Base-by-base conservation (phyloP, 2,329 filamentous ascomycete species). In the Tolypocladium sp. region DNA sequence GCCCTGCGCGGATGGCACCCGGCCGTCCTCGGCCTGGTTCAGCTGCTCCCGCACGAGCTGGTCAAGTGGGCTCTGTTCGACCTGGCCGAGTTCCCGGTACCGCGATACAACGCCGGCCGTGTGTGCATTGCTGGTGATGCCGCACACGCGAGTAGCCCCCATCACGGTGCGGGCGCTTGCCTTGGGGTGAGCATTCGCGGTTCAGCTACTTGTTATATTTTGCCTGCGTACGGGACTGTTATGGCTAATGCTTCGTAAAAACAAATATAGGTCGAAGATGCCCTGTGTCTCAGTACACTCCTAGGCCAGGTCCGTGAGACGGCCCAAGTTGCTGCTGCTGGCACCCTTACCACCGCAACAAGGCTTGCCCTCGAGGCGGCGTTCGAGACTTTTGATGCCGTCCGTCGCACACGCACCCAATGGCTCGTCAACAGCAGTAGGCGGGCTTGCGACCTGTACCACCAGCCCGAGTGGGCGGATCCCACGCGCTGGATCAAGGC, bases 81-180 rank as follows among this genome's bases (percentile, higher is more conserved):
- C 55, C 68, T 79, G 0, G 74, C 72, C 37, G 70, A 77, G 25
- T 65, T 76, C 49, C 77, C 76, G 0, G 68, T 79, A 0, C 73
- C 73, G 1, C 66, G 66, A 17, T 82, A 76, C 51, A 74, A 72
- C 63, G 73, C 73, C 35, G 74, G 73, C 8, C 71, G 76, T 0
- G 65, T 81, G 33, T 78, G 75, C 41, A 74, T 87, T 2, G 69
- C 84, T 0, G 85, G 85, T 15, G 85, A 88, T 65, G 83, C 85
- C 0, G 85, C 85, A 0, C 85, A 88, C 66, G 83, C 84, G 0
- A 81, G 81, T 46, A 81, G 83, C 0, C 85, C 85, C 0, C 80
- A 83, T 46, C 80, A 84, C 49, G 84, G 83, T 0, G 78, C 83
- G 1, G 84, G 84, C 2, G 79, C 81, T 0, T 82, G 81, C 1